Conservation (phyloP, 768 basidiomycete genomes). For the Psilocybe sp. region DNA sequence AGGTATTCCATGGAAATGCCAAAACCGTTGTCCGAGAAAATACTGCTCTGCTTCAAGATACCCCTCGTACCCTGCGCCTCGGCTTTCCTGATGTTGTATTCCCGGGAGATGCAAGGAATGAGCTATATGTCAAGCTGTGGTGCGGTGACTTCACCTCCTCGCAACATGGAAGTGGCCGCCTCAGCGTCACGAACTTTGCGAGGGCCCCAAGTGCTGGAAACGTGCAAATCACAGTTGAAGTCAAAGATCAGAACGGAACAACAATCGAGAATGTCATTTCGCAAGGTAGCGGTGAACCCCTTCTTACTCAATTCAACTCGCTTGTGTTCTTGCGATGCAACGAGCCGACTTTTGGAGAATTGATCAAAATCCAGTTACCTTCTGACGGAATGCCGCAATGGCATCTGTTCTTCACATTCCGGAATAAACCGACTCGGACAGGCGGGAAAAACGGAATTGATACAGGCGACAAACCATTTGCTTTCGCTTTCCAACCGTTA, state of each 20-base stretch:
- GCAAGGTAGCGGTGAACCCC: conserved; percentile 83
- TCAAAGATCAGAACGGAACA: conserved; percentile 69
- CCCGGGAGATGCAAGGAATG: conserved; percentile 89
- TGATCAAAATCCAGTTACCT: conserved; percentile 84
- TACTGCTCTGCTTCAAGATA: conserved; percentile 76
- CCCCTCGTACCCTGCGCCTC: conserved; percentile 79
- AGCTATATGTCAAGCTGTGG: conserved; percentile 96
- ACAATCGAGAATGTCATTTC: conserved; percentile 71
- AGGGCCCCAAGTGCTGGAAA: conserved; percentile 59
- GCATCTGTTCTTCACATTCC: conserved; percentile 95
- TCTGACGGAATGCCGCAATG: conserved; percentile 65
- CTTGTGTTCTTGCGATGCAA: conserved; percentile 88
- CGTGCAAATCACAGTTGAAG: conserved; percentile 90
- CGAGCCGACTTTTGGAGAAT: conserved; percentile 89
- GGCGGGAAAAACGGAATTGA: conserved; percentile 37
- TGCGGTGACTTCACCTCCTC: conserved; percentile 78
- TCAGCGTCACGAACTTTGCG: conserved; percentile 62
- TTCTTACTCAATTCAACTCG: conserved; percentile 79
- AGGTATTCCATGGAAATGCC: conserved; percentile 83
- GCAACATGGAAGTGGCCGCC: conserved; percentile 43
- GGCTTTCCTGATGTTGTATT: conserved; percentile 97
- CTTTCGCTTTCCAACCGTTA: conserved; percentile 89
- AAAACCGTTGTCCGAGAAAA: conserved; percentile 78
- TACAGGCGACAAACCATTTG: conserved; percentile 72
- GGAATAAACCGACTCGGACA: conserved; percentile 56